These are phyloP conservation scores for Zoysia pacifica DNA, from an alignment of 176 grass and related monocot genomes.

Conservation along the genomic window DNA sequence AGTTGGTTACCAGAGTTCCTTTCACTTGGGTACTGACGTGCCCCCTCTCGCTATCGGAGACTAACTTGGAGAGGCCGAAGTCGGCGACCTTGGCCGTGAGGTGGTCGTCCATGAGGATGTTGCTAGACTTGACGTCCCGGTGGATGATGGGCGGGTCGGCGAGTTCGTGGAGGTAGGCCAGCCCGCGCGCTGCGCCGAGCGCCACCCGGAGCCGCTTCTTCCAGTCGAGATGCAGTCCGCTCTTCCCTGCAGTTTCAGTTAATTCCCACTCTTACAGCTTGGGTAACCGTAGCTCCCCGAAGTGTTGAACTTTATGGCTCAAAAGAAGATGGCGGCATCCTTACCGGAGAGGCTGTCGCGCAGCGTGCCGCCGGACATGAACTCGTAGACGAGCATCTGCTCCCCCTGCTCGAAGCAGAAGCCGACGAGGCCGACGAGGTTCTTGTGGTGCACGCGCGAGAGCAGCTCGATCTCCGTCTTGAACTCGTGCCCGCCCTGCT, in stretches of 20 bases:
- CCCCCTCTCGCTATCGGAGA: constrained; percentile 68
- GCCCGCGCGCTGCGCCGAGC: constrained; percentile 76
- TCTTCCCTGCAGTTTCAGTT: constrained; percentile 57
- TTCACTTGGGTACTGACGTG: constrained; percentile 91
- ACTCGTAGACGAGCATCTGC: constrained; percentile 98
- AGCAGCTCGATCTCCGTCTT: constrained; percentile 99
- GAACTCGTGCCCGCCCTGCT: constrained; percentile 92
- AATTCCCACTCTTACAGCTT: neutral
- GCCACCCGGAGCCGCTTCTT: constrained; percentile 72
- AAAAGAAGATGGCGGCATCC: neutral
- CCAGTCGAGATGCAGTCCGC: constrained; percentile 81
- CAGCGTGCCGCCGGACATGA: constrained; percentile 73
- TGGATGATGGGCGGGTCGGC: constrained; percentile 99
- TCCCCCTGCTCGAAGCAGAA: constrained; percentile 97
- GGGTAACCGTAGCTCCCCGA: neutral
- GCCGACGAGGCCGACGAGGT: constrained; percentile 80
- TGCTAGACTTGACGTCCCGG: constrained; percentile 90
- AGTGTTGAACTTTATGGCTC: too few relatives aligned
- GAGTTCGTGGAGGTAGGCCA: constrained; percentile 91
- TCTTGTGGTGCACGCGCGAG: constrained; percentile 99
- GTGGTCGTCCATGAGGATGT: constrained; percentile 94
- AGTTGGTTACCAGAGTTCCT: constrained; percentile 67
- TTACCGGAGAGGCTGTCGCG: constrained; percentile 76
- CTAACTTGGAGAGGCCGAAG: constrained; percentile 90
- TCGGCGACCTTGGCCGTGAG: constrained; percentile 94